Conservation (phyloP, 148 eudicot species). For the Camellia granthamiana region DNA sequence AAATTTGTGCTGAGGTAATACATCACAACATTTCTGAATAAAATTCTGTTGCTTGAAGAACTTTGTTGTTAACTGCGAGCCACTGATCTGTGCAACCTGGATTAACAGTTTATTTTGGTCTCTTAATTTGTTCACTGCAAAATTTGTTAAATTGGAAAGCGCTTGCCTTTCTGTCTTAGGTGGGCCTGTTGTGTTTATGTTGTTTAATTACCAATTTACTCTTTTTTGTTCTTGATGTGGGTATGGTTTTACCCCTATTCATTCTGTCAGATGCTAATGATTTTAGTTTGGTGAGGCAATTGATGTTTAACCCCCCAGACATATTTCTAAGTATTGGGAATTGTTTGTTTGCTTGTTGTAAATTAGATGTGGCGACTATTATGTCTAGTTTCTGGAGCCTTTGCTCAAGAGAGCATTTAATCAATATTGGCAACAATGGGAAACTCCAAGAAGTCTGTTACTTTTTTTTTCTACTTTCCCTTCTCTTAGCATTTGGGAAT, state of each 20-base stretch:
- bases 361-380: background rate
- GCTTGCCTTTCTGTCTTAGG: background rate
- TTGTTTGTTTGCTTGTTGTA: background rate
- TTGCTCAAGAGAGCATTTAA: background rate
- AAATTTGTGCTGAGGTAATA: slow-evolving; percentile 87
- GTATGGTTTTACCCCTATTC: background rate
- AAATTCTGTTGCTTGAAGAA: background rate
- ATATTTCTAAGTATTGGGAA: background rate
- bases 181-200: background rate
- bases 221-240: background rate
- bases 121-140: background rate
- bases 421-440: background rate
- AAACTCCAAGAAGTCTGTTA: background rate
- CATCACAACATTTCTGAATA: background rate
- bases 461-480: background rate
- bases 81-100: background rate
- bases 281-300: background rate
- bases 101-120: background rate
- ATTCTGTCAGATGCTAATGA: background rate
- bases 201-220: background rate
- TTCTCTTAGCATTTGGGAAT: background rate
- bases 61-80: background rate
- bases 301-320: background rate
- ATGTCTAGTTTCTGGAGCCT: background rate
- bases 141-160: background rate